phyloP scores from a whole-genome alignment of 2,329 filamentous ascomycete genomes.

The Penicillium decumbens region DNA sequence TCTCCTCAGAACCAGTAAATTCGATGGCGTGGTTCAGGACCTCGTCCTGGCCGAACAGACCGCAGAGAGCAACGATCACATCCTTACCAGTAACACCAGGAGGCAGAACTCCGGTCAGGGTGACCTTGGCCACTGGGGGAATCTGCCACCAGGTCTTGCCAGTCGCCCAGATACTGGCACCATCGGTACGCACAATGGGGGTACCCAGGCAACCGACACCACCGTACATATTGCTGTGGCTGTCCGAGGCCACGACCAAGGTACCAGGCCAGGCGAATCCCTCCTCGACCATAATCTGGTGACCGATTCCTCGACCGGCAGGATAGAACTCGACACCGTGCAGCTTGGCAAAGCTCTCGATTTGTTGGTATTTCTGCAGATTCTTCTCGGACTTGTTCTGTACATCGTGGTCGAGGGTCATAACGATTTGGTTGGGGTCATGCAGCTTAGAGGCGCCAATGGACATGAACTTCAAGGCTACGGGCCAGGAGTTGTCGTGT shows the following conservation, averaged over 20 bases:
- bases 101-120: conserved; percentile 68
- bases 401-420: conserved; percentile 83
- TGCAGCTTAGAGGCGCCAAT: conserved; percentile 73
- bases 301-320: conserved; percentile 75
- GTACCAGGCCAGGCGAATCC: conserved; percentile 82
- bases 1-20: conserved; percentile 75
- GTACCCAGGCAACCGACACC: conserved; percentile 73
- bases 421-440: conserved; percentile 68
- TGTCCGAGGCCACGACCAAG: conserved; percentile 66
- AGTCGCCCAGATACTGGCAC: conserved; percentile 79
- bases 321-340: conserved; percentile 76
- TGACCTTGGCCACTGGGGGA: conserved; percentile 76
- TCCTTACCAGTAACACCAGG: conserved; percentile 86
- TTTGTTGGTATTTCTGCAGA: conserved; percentile 74
- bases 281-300: conserved; percentile 73
- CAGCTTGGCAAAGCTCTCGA: conserved; percentile 73
- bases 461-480: conserved; percentile 74
- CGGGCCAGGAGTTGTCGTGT: conserved; percentile 77
- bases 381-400: conserved; percentile 77
- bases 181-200: conserved; percentile 80
- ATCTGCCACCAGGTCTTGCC: conserved; percentile 83
- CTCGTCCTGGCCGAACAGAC: conserved; percentile 78
- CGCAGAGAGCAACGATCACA: conserved; percentile 83
- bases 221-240: conserved; percentile 78
- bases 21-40: conserved; percentile 90